Evolutionary conservation across 1,284 basidiomycete genomes (phyloP), one percentile per base, ranked within the genome.

Genomic region (Coniophora puteana): DNA sequence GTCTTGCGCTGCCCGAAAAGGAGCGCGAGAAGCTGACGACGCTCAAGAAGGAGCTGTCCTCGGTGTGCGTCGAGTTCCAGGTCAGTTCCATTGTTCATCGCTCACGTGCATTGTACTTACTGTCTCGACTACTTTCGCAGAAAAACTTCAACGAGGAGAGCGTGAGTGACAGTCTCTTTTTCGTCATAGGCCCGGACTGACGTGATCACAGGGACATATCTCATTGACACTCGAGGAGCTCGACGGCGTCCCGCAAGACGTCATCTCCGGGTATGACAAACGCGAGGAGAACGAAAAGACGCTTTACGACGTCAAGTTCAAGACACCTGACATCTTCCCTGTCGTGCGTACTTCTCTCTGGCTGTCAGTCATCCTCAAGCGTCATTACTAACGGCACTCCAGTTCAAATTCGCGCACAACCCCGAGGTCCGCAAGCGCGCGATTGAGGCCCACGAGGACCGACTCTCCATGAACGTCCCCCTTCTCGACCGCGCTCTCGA

Each of bases 131-230:
- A 6, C 8, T 21, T 22, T 41, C 18, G 34, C 51, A 88, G 80
- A 88, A 87, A 82, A 89, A 89, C 64, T 88, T 82, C 62, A 91
- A 90, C 52, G 86, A 92, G 59, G 89, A 92, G 55, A 83, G 83
- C 40, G 87, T 87, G 51, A 35, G 65, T 52, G 4, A 28, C 10
- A n/a, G 34, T 24, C 1, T 26, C 20, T 11, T 8, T 14, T 16
- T 32, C 14, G 8, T 12, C 3, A 32, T 8, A 22, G 12, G 1
- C 5, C 8, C 16, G 31, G 14, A 11, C n/a, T 44, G 32, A 8
- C 24, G 39, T 28, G 41, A 17, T 44, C 29, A 24, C 21, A 89
- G 83, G 79, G 73, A 10, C 62, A 66, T 20, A 68, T 89, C 26
- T 65, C 68, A 5, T 87, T 89, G 51, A 86, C 81, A 0, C 65